phyloP scores from a whole-genome alignment of 2,329 filamentous ascomycete genomes.

The Monosporascus sp. region DNA sequence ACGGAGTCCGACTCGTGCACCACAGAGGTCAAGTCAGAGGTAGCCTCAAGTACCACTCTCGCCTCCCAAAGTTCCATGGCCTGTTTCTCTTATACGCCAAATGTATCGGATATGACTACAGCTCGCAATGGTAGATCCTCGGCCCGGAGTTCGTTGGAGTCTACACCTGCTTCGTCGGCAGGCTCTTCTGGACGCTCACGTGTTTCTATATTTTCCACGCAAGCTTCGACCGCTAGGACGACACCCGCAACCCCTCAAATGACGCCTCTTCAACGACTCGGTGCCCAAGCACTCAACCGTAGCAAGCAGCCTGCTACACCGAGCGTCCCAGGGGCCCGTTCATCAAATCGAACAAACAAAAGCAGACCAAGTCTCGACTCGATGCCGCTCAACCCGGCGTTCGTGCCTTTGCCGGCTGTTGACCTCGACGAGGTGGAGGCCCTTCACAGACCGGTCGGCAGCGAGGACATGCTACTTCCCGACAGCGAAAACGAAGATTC shows the following conservation, averaged over 20 bases:
- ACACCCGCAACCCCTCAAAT: slow-evolving; percentile 34
- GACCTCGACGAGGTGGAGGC: slow-evolving; percentile 49
- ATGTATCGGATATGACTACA: slow-evolving; percentile 5
- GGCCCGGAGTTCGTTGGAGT: slow-evolving; percentile 15
- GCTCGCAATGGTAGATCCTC: slow-evolving; percentile 7
- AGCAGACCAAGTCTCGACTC: slow-evolving; percentile 26
- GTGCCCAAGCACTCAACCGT: slow-evolving; percentile 38
- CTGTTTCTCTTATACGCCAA: slow-evolving; percentile 25
- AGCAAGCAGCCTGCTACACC: slow-evolving; percentile 21
- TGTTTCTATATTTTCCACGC: slow-evolving; percentile 24
- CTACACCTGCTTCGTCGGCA: slow-evolving; percentile 31
- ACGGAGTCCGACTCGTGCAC: background rate
- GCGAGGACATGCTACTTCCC: slow-evolving; percentile 52
- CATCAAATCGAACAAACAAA: slow-evolving; percentile 16
- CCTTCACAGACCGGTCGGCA: slow-evolving; percentile 43
- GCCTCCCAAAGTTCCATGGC: slow-evolving; percentile 26
- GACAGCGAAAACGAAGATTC: slow-evolving; percentile 38
- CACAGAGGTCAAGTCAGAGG: background rate
- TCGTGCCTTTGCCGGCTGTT: slow-evolving; percentile 50
- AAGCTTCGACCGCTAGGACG: slow-evolving; percentile 38
- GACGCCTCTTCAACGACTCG: slow-evolving; percentile 51
- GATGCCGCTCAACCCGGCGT: slow-evolving; percentile 46
- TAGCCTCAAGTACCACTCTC: slow-evolving; percentile 10
- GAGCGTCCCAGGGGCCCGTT: slow-evolving; percentile 14
- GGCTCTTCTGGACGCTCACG: slow-evolving; percentile 10